Conservation (phyloP, 179 eudicot genomes). For the Beta macrorhiza region DNA sequence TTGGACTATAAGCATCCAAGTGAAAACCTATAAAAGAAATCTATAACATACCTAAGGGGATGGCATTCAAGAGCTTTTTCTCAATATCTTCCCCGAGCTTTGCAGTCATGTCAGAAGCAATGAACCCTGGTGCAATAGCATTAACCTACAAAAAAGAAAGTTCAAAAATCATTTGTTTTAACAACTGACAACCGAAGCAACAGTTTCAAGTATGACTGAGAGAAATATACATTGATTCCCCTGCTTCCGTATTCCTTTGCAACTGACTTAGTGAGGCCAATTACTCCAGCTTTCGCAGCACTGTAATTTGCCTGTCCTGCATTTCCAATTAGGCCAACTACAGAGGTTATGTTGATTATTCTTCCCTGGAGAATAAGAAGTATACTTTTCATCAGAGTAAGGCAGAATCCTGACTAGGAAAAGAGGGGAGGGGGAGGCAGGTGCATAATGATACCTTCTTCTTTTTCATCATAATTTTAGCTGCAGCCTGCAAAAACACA, state of each 20-base stretch:
- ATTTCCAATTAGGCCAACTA: conserved; percentile 88
- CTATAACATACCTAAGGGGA: conserved; percentile 66
- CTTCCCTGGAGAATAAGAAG: conserved; percentile 57
- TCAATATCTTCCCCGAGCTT: conserved; percentile 72
- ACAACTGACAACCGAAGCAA: neutral
- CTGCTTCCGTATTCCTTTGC: conserved; percentile 94
- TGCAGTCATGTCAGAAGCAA: conserved; percentile 95
- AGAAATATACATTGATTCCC: conserved; percentile 57
- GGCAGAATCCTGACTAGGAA: conserved; percentile 11
- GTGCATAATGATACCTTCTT: conserved; percentile 52
- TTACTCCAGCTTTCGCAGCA: conserved; percentile 96
- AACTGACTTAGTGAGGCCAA: conserved; percentile 81
- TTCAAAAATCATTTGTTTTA: neutral
- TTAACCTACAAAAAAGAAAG: conserved; percentile 52
- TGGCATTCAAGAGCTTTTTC: conserved; percentile 65
- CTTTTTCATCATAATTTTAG: conserved; percentile 87
- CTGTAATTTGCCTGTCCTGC: conserved; percentile 95
- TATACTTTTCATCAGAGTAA: conserved; percentile 13
- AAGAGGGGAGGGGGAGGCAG: neutral
- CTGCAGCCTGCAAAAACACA: conserved; percentile 65
- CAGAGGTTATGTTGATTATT: conserved; percentile 86
- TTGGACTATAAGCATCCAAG: conserved; percentile 4
- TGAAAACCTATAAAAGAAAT: neutral
- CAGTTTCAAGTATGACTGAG: conserved; percentile 6
- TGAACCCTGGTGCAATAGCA: conserved; percentile 96